Evolutionary conservation across 2,329 filamentous ascomycete genomes (phyloP).

Genomic region (Knoxdaviesia capensis): DNA sequence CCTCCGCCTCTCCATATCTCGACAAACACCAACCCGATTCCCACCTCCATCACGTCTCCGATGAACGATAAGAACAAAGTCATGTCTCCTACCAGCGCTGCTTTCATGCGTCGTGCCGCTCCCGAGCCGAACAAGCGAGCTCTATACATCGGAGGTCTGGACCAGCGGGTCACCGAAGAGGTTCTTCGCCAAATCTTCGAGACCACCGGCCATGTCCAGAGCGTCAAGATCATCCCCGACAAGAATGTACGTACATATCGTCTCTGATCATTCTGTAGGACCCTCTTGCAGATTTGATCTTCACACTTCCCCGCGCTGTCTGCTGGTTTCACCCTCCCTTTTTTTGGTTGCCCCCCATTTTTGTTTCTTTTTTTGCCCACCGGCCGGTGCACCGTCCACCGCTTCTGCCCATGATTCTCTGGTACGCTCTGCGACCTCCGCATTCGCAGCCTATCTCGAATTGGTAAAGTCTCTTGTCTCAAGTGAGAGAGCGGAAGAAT

Average conservation of each 20-base stretch:
- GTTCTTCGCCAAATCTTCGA: slow-evolving; percentile 96
- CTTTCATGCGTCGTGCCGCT: slow-evolving; percentile 72
- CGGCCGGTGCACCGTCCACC: too few relatives aligned
- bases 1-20: slow-evolving; percentile 86
- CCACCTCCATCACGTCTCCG: slow-evolving; percentile 77
- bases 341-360: too few relatives aligned
- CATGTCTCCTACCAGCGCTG: slow-evolving; percentile 69
- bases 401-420: too few relatives aligned
- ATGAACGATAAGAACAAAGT: slow-evolving; percentile 50
- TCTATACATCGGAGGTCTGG: slow-evolving; percentile 84
- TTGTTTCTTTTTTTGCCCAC: too few relatives aligned
- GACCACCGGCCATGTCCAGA: slow-evolving; percentile 94
- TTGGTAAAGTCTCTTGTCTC: too few relatives aligned
- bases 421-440: too few relatives aligned
- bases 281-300: neutral
- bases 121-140: slow-evolving; percentile 98
- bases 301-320: too few relatives aligned
- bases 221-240: slow-evolving; percentile 98
- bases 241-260: slow-evolving; percentile 66
- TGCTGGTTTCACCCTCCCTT: too few relatives aligned
- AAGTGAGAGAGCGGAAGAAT: too few relatives aligned
- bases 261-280: neutral
- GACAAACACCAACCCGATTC: slow-evolving; percentile 89
- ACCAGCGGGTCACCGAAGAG: slow-evolving; percentile 89
- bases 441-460: too few relatives aligned